phyloP scores from a whole-genome alignment of 371 early-diverging fungal genomes.

The Mortierella sp. region DNA sequence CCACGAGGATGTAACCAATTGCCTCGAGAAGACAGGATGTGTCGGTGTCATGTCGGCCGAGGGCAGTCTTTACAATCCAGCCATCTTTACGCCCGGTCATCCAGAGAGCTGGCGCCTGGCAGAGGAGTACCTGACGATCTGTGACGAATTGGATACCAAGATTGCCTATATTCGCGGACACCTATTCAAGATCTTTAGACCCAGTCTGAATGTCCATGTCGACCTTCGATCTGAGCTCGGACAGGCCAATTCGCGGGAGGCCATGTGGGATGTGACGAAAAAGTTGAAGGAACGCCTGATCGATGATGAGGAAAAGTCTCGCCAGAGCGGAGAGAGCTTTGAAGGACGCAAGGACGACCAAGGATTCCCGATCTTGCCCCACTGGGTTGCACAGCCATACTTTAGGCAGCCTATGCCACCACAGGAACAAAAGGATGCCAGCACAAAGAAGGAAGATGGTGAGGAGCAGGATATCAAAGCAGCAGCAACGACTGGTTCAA shows the following conservation, averaged over 20 bases:
- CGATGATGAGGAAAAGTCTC: conserved; percentile 57
- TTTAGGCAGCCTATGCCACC: conserved; percentile 72
- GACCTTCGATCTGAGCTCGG: conserved; percentile 85
- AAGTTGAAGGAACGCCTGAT: conserved; percentile 74
- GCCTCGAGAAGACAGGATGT: conserved; percentile 89
- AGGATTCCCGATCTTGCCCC: conserved; percentile 77
- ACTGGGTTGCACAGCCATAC: conserved; percentile 84
- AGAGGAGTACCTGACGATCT: conserved; percentile 90
- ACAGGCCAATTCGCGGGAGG: conserved; percentile 73
- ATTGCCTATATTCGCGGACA: conserved; percentile 85
- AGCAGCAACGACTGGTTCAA: neutral
- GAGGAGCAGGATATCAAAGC: neutral
- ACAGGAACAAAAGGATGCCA: conserved; percentile 39
- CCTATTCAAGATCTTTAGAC: conserved; percentile 92
- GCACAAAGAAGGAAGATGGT: neutral
- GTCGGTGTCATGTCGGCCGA: conserved; percentile 99
- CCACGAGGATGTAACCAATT: conserved; percentile 88
- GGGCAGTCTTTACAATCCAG: conserved; percentile 94
- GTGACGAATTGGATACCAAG: conserved; percentile 71
- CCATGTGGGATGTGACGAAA: conserved; percentile 67
- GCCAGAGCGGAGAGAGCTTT: conserved; percentile 35
- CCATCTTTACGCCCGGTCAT: conserved; percentile 77
- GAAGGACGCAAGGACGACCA: conserved; percentile 65
- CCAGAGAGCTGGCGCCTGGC: conserved; percentile 84
- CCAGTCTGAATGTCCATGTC: conserved; percentile 79